These are phyloP conservation scores for Arthrinium phaeospermum DNA, from an alignment of 2,329 filamentous ascomycete species.

Conservation along the genomic window DNA sequence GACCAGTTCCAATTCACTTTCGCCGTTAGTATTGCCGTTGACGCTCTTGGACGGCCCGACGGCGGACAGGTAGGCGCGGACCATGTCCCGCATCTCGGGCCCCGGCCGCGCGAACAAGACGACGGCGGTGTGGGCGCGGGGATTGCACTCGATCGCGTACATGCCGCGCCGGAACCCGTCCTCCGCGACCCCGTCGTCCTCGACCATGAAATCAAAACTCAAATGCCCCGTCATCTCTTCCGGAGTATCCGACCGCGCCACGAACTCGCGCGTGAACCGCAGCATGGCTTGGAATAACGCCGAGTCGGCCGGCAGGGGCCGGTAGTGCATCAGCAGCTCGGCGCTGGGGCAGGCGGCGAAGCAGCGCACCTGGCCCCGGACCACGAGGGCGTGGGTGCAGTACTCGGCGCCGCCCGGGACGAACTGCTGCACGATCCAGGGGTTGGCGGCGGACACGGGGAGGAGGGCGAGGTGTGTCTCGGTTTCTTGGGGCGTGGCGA, in stretches of 20 bases:
- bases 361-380: slow-evolving; percentile 67
- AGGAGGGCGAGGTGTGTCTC: slow-evolving; percentile 59
- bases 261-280: slow-evolving; percentile 66
- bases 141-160: slow-evolving; percentile 75
- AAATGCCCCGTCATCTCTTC: slow-evolving; percentile 69
- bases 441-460: slow-evolving; percentile 50
- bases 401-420: slow-evolving; percentile 66
- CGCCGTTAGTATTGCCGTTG: background rate
- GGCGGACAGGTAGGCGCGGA: slow-evolving; percentile 58
- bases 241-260: slow-evolving; percentile 43
- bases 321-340: slow-evolving; percentile 71
- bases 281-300: slow-evolving; percentile 65
- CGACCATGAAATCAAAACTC: slow-evolving; percentile 73
- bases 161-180: slow-evolving; percentile 46
- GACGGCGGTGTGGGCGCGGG: slow-evolving; percentile 71
- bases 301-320: slow-evolving; percentile 59
- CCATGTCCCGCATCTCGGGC: slow-evolving; percentile 49
- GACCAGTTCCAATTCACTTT: slow-evolving; percentile 18
- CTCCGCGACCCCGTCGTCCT: slow-evolving; percentile 41
- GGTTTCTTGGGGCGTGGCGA: slow-evolving; percentile 57
- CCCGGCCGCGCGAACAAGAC: slow-evolving; percentile 58
- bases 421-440: slow-evolving; percentile 75
- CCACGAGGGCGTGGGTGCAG: slow-evolving; percentile 72
- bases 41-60: slow-evolving; percentile 34
- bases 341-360: slow-evolving; percentile 71